These are phyloP conservation scores for Microcyclospora pomicola DNA, from an alignment of 2,329 filamentous ascomycete genomes.

Conservation along the genomic window DNA sequence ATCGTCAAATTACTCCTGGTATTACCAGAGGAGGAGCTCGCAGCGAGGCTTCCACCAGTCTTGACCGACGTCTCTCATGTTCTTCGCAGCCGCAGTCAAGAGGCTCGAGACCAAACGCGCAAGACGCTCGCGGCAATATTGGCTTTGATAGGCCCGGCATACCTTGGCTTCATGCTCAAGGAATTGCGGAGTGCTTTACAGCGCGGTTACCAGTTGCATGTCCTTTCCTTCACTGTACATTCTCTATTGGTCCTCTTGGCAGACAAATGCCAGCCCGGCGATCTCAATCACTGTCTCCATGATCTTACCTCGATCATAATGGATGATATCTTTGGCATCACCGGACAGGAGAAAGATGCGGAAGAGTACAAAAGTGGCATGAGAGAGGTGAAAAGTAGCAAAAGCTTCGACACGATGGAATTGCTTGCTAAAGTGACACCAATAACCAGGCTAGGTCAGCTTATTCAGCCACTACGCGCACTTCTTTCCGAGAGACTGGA, in stretches of 20 bases:
- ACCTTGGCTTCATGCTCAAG: conserved; percentile 85
- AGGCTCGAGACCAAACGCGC: conserved; percentile 79
- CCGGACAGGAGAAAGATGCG: conserved; percentile 91
- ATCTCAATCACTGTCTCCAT: conserved; percentile 74
- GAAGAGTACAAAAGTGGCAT: conserved; percentile 90
- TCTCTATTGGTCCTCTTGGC: conserved; percentile 68
- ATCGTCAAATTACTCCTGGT: conserved; percentile 76
- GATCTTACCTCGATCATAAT: conserved; percentile 74
- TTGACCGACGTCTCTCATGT: conserved; percentile 89
- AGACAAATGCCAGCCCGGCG: conserved; percentile 62
- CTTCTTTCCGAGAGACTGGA: conserved; percentile 76
- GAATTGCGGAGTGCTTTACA: conserved; percentile 73
- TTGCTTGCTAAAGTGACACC: conserved; percentile 73
- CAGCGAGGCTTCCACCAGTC: conserved; percentile 63
- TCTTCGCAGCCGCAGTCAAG: conserved; percentile 73
- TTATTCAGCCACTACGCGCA: conserved; percentile 65
- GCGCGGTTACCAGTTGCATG: conserved; percentile 83
- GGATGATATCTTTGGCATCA: conserved; percentile 91
- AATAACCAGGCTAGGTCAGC: conserved; percentile 54
- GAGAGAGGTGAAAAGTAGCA: conserved; percentile 96
- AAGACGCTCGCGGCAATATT: conserved; percentile 79
- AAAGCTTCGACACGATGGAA: conserved; percentile 96
- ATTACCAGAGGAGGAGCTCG: conserved; percentile 59
- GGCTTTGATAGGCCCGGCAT: conserved; percentile 62
- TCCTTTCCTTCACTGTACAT: conserved; percentile 89